Evolutionary conservation across 176 grass and related monocot species (phyloP), one percentile per base, ranked within the genome.

Genomic region (Oryza glaberrima): DNA sequence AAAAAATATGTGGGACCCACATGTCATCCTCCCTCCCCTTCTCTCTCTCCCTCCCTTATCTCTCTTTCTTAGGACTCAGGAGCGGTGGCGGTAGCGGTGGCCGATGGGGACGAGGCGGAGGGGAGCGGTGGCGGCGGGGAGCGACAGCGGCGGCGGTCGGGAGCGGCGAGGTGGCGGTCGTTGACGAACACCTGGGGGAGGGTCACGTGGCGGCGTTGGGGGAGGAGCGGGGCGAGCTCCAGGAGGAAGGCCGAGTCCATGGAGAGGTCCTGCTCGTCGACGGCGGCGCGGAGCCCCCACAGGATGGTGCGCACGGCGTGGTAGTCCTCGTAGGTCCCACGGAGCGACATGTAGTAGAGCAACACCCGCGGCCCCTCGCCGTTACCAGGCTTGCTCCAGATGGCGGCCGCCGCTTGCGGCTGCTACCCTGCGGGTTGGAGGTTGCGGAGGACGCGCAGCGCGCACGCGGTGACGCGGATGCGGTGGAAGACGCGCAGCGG

Each of bases 291-390:
- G 70, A 97, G 79, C 32, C 85, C 88, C 0, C 85, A 82, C 32
- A 97, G 89, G 76, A 92, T 94, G 49, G 85, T 76, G n/a, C 85
- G 84, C 71, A 91, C 94, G 15, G 87, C 49, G 80, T 85, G 69
- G 91, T 88, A 97, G 67, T 97, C 92, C 43, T 86, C 80, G 77
- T 90, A 97, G 72, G 92, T 97, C 72, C 81, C 23, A 40, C 92
- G 83, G 49, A 97, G 85, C 43, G 94, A 97, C 52, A 90, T 97
- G 88, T 87, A 97, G 88, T 94, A 97, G 5, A 97, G 76, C 13
- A 97, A 92, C 41, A 97, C 82, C 1, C 52, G 82, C 14, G 49
- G 14, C 41, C 77, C 70, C 41, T 71, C 77, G 20, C 40, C 76
- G 32, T 71, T 71, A 14, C 40, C 76, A 32, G 13, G 88, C 70